These are phyloP conservation scores for Oryza nivara DNA, from an alignment of 176 grass and related monocot genomes.

Conservation along the genomic window DNA sequence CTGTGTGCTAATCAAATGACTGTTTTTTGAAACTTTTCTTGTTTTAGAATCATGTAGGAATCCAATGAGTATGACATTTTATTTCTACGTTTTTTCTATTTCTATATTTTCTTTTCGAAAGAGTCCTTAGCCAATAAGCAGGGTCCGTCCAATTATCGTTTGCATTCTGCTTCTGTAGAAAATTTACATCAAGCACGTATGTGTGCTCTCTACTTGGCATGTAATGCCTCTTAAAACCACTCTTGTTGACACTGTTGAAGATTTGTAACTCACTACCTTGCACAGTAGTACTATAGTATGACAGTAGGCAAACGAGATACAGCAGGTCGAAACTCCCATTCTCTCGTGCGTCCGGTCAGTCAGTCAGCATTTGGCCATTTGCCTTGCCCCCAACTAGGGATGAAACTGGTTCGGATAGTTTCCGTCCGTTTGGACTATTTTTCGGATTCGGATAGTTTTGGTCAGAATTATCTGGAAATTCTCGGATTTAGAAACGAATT, in stretches of 20 bases:
- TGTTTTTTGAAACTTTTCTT: too few relatives aligned
- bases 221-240: not conserved
- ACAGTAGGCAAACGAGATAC: not conserved
- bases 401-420: too few relatives aligned
- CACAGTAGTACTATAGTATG: not conserved
- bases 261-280: not conserved
- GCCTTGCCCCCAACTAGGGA: not conserved
- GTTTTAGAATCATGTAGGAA: too few relatives aligned
- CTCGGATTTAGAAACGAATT: too few relatives aligned
- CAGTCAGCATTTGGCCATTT: too few relatives aligned
- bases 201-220: not conserved
- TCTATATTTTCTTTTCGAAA: too few relatives aligned
- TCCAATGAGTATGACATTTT: too few relatives aligned
- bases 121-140: not conserved
- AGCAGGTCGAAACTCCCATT: not conserved
- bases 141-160: not conserved
- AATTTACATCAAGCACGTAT: not conserved
- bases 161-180: not conserved
- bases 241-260: not conserved
- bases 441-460: too few relatives aligned
- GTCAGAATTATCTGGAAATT: too few relatives aligned
- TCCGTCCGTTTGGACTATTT: too few relatives aligned
- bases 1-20: too few relatives aligned
- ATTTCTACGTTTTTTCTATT: too few relatives aligned
- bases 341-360: constrained; percentile 6